Evolutionary conservation across 768 basidiomycete species (phyloP).

Genomic region (Russula lepida): DNA sequence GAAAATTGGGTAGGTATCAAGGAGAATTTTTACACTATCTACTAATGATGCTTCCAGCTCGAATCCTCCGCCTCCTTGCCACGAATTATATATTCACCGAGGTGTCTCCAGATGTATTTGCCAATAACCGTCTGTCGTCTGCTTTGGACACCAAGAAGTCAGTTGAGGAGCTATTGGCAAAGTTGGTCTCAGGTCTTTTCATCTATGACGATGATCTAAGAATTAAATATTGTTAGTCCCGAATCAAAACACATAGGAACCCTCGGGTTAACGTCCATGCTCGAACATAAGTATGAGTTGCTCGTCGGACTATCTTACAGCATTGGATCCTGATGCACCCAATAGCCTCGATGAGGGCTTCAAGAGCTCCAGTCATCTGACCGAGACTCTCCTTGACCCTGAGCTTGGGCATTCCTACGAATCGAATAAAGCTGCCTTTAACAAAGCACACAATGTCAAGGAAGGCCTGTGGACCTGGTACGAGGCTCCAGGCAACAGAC

Average conservation of each 20-base stretch:
- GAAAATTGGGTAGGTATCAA: constrained; percentile 29
- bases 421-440: background rate
- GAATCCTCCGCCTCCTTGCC: constrained; percentile 26
- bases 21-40: too few relatives aligned
- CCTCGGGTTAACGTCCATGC: constrained; percentile 19
- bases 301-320: background rate
- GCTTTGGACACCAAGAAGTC: constrained; percentile 25
- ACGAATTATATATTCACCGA: constrained; percentile 27
- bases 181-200: background rate
- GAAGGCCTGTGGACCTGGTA: background rate
- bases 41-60: constrained; percentile 11
- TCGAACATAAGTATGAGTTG: constrained; percentile 14
- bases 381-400: constrained; percentile 22
- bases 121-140: constrained; percentile 25
- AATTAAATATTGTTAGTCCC: background rate
- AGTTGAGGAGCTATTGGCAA: constrained; percentile 18
- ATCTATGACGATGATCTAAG: background rate
- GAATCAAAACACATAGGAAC: constrained; percentile 21
- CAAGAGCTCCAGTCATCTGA: constrained; percentile 22
- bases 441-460: constrained; percentile 4
- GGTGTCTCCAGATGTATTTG: constrained; percentile 24
- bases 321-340: background rate
- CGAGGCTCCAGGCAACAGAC: constrained; percentile 6
- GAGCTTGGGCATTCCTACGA: background rate
- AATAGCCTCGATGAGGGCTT: constrained; percentile 5